phyloP scores from a whole-genome alignment of 2,329 filamentous ascomycete genomes.

The Sporothrix pseudoabietina region DNA sequence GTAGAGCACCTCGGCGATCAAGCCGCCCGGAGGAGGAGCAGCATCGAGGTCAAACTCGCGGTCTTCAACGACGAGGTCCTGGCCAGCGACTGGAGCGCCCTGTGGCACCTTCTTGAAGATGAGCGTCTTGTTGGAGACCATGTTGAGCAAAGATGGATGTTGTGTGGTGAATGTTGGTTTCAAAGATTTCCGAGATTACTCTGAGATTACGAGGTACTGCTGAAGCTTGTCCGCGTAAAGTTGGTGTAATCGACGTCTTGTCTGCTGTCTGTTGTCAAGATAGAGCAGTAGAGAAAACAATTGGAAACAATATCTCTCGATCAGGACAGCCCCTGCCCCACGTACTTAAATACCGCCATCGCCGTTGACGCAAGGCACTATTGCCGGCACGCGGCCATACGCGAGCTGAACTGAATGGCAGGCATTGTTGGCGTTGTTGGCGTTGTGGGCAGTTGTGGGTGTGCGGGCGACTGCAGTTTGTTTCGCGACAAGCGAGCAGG shows the following conservation, averaged over 20 bases:
- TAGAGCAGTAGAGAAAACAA: not conserved
- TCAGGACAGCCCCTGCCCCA: not conserved
- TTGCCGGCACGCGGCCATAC: not conserved
- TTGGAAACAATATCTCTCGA: not conserved
- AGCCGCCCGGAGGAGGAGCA: constrained; percentile 62
- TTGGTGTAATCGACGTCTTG: not conserved
- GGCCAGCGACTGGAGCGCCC: constrained; percentile 67
- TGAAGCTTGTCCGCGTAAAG: not conserved
- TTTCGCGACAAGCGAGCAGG: not conserved
- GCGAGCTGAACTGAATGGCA: not conserved
- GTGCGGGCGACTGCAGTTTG: not conserved
- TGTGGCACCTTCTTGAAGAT: constrained; percentile 71
- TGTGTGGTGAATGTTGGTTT: not conserved
- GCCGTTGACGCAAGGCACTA: not conserved
- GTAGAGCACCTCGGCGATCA: constrained; percentile 71
- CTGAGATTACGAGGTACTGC: not conserved
- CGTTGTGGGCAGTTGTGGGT: not conserved
- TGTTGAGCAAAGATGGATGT: not conserved
- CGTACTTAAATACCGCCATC: constrained; percentile 18
- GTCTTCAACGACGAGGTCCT: constrained; percentile 69
- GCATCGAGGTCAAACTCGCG: constrained; percentile 65
- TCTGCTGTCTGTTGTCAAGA: not conserved
- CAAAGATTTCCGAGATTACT: not conserved
- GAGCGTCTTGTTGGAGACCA: constrained; percentile 66
- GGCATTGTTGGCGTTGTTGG: not conserved